Evolutionary conservation across 2,329 filamentous ascomycete species (phyloP), one percentile per base, ranked within the genome.

Genomic region (Bipolaris bicolor): DNA sequence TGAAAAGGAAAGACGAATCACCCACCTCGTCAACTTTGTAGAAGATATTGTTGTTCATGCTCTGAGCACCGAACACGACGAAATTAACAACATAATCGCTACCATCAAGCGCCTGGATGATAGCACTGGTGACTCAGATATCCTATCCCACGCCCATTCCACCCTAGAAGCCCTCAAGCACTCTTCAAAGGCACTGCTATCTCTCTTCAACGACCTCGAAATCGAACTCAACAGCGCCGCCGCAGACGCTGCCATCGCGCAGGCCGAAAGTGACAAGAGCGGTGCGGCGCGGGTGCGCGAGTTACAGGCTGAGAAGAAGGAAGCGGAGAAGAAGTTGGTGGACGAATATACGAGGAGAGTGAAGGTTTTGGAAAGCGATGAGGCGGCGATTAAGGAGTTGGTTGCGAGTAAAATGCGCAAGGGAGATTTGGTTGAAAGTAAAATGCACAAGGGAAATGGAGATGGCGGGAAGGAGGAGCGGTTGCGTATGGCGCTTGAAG

Each of bases 231-330:
- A 84, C 57, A 76, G 81, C 22, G 79, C 81, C 1, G 82, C 84
- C 55, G 81, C 83, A 50, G 79, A 80, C 44, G 79, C 84, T 18
- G 81, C 82, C n/a, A 80, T 85, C 48, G 81, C 82, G 34, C 79
- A 83, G 63, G 83, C 82, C 2, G 78, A 74, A 49, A 78, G 79
- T 34, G 76, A 81, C 16, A 77, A 79, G 46, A 76, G 78, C 0
- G 76, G 79, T 18, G 55, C 73, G 3, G 79, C 71, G 13, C 75
- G 70, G 15, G 70, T 83, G 22, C 68, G 74, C 29, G 72, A 77
- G n/a, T 51, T 68, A 58, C 81, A 62, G 49, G 53, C 60, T 7
- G 68, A 72, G 47, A 75, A 80, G 52, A 61, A 60, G 18, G 69
- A 69, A 1, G 66, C 70, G 7, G 73, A 74, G 58, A 64, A 63